These are phyloP conservation scores for Pluteus cervinus DNA, from an alignment of 768 basidiomycete genomes.

Conservation along the genomic window DNA sequence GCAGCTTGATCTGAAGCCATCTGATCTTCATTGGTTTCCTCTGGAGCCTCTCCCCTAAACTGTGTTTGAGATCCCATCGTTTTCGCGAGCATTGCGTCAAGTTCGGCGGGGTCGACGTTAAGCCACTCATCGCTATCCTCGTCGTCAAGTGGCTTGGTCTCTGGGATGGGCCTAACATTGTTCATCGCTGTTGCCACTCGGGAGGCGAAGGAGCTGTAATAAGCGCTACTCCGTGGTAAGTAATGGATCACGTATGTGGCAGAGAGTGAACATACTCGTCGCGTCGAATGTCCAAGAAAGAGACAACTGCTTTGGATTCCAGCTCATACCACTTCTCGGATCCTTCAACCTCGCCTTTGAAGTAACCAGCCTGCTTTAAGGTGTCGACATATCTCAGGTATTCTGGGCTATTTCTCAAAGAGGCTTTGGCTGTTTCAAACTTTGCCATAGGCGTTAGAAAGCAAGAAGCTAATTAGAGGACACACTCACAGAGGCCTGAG, in stretches of 20 bases:
- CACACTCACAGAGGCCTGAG: conserved; percentile 42
- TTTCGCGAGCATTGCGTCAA: conserved; percentile 66
- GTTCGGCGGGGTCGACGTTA: conserved; percentile 65
- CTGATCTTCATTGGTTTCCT: conserved; percentile 37
- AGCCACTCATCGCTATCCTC: conserved; percentile 89
- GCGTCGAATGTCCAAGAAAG: conserved; percentile 56
- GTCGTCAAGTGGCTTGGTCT: conserved; percentile 16
- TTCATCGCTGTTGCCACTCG: conserved; percentile 62
- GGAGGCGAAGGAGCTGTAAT: conserved; percentile 71
- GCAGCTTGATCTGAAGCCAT: conserved; percentile 61
- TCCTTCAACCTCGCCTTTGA: conserved; percentile 70
- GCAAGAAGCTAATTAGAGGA: not conserved
- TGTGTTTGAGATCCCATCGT: conserved; percentile 23
- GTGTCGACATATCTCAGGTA: conserved; percentile 68
- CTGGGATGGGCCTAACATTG: conserved; percentile 25
- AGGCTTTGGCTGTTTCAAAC: conserved; percentile 63
- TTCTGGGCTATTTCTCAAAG: conserved; percentile 57
- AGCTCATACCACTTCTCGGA: conserved; percentile 70
- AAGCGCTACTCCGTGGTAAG: conserved; percentile 37
- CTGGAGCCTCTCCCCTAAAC: conserved; percentile 9
- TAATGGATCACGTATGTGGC: conserved; percentile 1
- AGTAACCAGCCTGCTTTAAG: conserved; percentile 64
- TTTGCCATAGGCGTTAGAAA: conserved; percentile 20
- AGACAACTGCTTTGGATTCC: conserved; percentile 63
- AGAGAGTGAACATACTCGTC: conserved; percentile 52